Conservation (phyloP, 192 early-diverging fungal species). For the Pilaira anomala region DNA sequence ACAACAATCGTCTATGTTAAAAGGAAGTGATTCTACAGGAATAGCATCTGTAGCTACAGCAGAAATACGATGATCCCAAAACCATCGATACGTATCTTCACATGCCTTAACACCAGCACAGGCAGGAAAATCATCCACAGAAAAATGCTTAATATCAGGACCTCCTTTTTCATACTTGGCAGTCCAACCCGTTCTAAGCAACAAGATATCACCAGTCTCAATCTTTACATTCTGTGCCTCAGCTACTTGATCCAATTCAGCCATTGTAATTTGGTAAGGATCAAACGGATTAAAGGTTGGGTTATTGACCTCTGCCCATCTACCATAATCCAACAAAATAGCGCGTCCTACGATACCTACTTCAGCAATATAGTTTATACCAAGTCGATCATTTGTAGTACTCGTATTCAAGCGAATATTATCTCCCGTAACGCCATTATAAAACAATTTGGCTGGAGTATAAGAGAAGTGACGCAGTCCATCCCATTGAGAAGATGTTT, state of each 20-base stretch:
- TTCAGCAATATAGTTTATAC: slow-evolving; percentile 30
- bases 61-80: slow-evolving; percentile 31
- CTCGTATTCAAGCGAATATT: neutral
- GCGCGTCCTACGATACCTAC: slow-evolving; percentile 26
- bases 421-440: slow-evolving; percentile 9
- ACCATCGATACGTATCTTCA: slow-evolving; percentile 23
- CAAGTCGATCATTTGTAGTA: slow-evolving; percentile 9
- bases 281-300: slow-evolving; percentile 21
- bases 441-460: slow-evolving; percentile 12
- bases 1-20: neutral
- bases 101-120: slow-evolving; percentile 27
- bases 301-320: slow-evolving; percentile 17
- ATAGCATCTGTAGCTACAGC: slow-evolving; percentile 23
- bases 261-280: slow-evolving; percentile 15
- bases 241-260: slow-evolving; percentile 20
- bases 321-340: slow-evolving; percentile 24
- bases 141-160: neutral
- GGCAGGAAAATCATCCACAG: neutral
- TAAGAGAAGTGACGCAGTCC: slow-evolving; percentile 24
- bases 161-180: slow-evolving; percentile 9
- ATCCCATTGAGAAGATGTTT: slow-evolving; percentile 35
- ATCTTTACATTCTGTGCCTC: slow-evolving; percentile 19
- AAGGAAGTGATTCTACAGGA: slow-evolving; percentile 26
- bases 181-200: slow-evolving; percentile 26
- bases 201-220: slow-evolving; percentile 26